phyloP scores from a whole-genome alignment of 2,329 filamentous ascomycete genomes.

The Eurotiales sp. region DNA sequence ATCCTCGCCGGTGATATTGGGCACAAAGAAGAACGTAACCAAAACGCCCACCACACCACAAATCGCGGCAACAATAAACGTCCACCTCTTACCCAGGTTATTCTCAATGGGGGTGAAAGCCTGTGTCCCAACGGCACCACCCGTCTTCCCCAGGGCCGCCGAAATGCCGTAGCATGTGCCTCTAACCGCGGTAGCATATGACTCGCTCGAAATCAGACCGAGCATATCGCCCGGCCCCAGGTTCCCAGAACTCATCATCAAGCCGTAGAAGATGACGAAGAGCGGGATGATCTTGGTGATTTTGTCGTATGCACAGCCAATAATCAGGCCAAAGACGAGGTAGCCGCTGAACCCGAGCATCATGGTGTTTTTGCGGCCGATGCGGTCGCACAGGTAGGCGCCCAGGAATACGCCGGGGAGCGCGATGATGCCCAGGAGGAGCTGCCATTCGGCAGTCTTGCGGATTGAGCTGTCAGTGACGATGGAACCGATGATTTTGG shows the following conservation, averaged over 20 bases:
- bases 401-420: conserved; percentile 51
- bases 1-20: conserved; percentile 45
- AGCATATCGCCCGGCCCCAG: conserved; percentile 52
- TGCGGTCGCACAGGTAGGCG: conserved; percentile 44
- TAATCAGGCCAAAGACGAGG: conserved; percentile 50
- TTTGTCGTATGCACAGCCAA: conserved; percentile 47
- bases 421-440: conserved; percentile 41
- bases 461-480: conserved; percentile 37
- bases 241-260: conserved; percentile 50
- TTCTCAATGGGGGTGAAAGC: conserved; percentile 48
- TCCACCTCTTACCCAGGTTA: conserved; percentile 48
- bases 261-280: conserved; percentile 52
- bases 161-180: conserved; percentile 52
- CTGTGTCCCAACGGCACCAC: conserved; percentile 51
- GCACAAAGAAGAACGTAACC: conserved; percentile 49
- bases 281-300: conserved; percentile 50
- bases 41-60: conserved; percentile 47
- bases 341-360: conserved; percentile 51
- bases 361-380: conserved; percentile 51
- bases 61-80: conserved; percentile 52
- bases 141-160: conserved; percentile 51
- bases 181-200: conserved; percentile 51
- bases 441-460: conserved; percentile 48
- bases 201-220: conserved; percentile 49
- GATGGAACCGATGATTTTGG: conserved; percentile 41